Base-by-base conservation (phyloP, 2,329 filamentous ascomycete species). In the Pestalotiopsis sp. region DNA sequence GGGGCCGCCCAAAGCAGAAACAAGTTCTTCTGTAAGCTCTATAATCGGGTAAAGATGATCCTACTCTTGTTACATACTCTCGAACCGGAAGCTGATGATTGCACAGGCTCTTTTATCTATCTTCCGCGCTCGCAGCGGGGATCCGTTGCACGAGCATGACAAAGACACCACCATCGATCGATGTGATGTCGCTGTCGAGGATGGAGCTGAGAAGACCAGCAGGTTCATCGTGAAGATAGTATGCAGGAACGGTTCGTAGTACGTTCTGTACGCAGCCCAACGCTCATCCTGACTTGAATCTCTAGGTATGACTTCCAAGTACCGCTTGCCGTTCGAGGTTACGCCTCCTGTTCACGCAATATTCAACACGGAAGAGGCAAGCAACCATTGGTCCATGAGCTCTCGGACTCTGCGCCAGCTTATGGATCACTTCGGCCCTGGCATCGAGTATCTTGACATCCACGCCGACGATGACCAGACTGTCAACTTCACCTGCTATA, bases 381-480 rank as follows among this genome's bases (percentile, higher is more conserved):
- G 83, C 1, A 92, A 94, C 70, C 86, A 86, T 69, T 95, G 93
- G 92, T 87, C 85, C 12, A 93, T 95, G 68, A 89, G 91, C 17
- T 90, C 92, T 2, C 85, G 89, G 69, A 91, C 91, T 0, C 80
- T 95, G 65, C 88, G 91, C 70, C 92, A 94, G 74, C 87, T 94
- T 70, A 91, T 93, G 80, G 93, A 95, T 69, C 92, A 94, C 75
- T 95, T 95, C 75, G 92, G 92, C 0, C 91, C 91, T 1, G 92
- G 92, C 4, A 93, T 93, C 39, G 93, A 95, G 77, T 91, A 94
- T 72, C 86, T 95, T 2, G 93, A 95, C 73, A 91, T 95, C 71
- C 92, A 92, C 75, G 90, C 91, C 0, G 90, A 93, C 70, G 89
- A 90, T 13, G 89, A 92, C 66, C 88, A 92, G 61, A 90, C 89